Percentiles rank a stretch among this genome's conserved stretches.
Conservation (phyloP, 257 asterid species). For the Capsicum pubescens region DNA sequence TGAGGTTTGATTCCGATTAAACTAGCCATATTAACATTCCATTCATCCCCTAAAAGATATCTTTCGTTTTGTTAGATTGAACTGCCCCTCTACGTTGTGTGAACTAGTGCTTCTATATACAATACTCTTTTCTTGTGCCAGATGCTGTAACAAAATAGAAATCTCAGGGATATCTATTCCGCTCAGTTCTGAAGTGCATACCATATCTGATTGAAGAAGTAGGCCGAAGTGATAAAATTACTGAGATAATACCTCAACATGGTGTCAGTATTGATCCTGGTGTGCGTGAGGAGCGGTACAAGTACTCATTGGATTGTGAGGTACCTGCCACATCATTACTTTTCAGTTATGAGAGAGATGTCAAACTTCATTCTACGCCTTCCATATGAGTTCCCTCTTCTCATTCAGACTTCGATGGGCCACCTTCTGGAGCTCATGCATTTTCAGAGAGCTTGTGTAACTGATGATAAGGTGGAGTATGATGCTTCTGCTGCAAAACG, state of each 20-base stretch:
- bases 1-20: neutral
- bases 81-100: neutral
- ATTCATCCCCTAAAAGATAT: neutral
- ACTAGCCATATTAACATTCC: neutral
- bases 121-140: constrained; percentile 46
- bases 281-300: constrained; percentile 98
- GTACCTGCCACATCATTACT: constrained; percentile 94
- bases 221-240: constrained; percentile 93
- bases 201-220: constrained; percentile 99
- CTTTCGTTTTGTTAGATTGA: neutral
- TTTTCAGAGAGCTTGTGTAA: constrained; percentile 90
- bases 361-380: constrained; percentile 87
- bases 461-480: constrained; percentile 66
- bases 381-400: constrained; percentile 99
- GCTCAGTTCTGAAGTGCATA: constrained; percentile 98
- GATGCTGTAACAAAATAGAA: constrained; percentile 94
- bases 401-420: constrained; percentile 93
- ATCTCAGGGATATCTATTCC: constrained; percentile 97
- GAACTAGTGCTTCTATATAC: neutral
- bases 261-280: constrained; percentile 99
- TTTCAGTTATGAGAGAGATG: constrained; percentile 99
- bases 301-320: constrained; percentile 90
- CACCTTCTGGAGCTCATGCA: constrained; percentile 98
- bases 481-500: constrained; percentile 68
- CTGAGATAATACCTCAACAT: constrained; percentile 98